Evolutionary conservation across 306 rosid species (phyloP).

Genomic region (Abrus pulchellus): DNA sequence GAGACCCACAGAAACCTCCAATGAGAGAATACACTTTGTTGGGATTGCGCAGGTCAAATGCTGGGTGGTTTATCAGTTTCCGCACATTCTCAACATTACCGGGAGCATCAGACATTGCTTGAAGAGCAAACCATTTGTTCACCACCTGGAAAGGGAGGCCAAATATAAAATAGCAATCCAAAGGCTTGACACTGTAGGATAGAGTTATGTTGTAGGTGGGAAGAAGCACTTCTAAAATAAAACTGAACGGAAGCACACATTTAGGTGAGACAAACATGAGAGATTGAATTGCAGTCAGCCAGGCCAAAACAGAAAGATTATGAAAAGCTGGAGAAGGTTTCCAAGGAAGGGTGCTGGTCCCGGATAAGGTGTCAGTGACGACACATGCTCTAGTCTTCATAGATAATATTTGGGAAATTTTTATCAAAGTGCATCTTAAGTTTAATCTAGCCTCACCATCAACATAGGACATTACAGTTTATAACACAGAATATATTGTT

Average conservation of each 20-base stretch:
- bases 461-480: constrained; percentile 15
- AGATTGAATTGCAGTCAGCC: constrained; percentile 25
- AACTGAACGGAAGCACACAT: background rate
- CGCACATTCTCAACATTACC: constrained; percentile 87
- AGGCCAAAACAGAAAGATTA: constrained; percentile 1
- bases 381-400: background rate
- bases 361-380: background rate
- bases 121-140: constrained; percentile 97
- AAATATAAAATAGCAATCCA: constrained; percentile 24
- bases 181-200: background rate
- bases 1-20: constrained; percentile 92
- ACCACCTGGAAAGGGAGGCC: constrained; percentile 71
- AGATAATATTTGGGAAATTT: constrained; percentile 20
- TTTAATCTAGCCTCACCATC: constrained; percentile 23
- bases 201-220: constrained; percentile 20
- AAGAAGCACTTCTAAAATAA: constrained; percentile 8
- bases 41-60: constrained; percentile 91
- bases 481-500: constrained; percentile 19
- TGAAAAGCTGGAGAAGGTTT: constrained; percentile 20
- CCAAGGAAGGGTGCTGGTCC: constrained; percentile 11
- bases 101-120: constrained; percentile 87
- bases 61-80: constrained; percentile 82
- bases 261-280: background rate
- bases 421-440: constrained; percentile 1
- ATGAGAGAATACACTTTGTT: constrained; percentile 97